phyloP scores from a whole-genome alignment of 441 rosid species.

The Pelargonium citronellum region DNA sequence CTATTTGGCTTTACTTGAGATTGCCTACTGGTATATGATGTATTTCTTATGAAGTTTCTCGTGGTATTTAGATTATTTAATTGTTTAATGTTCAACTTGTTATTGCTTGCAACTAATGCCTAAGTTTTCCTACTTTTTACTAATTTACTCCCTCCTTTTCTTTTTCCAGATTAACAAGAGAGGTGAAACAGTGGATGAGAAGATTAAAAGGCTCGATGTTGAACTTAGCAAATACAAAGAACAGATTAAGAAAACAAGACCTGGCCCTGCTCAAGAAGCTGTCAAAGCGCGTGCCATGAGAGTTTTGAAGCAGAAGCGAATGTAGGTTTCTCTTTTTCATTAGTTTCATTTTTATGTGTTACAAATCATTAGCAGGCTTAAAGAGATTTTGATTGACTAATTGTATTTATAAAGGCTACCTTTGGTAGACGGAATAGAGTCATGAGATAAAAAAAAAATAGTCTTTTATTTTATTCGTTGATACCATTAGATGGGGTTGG shows the following conservation, averaged over 20 bases:
- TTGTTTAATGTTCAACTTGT: background rate
- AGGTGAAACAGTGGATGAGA: conserved; percentile 90
- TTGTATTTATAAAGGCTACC: no score
- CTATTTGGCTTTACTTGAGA: background rate
- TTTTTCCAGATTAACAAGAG: conserved; percentile 61
- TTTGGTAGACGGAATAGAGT: no score
- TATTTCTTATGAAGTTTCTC: background rate
- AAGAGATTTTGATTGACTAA: background rate
- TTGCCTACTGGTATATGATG: background rate
- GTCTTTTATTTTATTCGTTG: no score
- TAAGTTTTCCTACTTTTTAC: background rate
- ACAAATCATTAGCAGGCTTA: background rate
- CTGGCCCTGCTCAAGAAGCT: conserved; percentile 88
- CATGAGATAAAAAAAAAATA: no score
- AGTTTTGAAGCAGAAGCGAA: conserved; percentile 89
- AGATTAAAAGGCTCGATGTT: conserved; percentile 70
- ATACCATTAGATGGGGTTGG: no score
- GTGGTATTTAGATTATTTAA: background rate
- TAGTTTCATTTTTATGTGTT: background rate
- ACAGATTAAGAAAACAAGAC: conserved; percentile 74
- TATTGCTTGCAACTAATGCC: background rate
- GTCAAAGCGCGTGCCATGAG: conserved; percentile 89
- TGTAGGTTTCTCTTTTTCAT: conserved; percentile 34
- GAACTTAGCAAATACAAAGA: conserved; percentile 72
- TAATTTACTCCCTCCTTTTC: no score